Base-by-base conservation (phyloP, 768 basidiomycete genomes). In the Lepiota brunneoincarnata region DNA sequence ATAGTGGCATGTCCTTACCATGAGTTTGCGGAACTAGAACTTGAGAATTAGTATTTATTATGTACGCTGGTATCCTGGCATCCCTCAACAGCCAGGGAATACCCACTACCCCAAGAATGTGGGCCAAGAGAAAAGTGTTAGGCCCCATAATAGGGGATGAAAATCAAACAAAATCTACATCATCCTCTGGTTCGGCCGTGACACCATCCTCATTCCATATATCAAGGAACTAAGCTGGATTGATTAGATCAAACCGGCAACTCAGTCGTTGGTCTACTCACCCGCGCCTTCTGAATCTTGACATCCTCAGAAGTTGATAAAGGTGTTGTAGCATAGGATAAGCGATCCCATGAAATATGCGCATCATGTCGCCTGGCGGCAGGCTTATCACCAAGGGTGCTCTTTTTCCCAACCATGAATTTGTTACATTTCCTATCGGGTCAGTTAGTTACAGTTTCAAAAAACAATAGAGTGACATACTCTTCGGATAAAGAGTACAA, bases 401-500 rank as follows among this genome's bases (percentile, higher is more conserved):
- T 91, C 72, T 98, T 98, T 79, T 98, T 98, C 17, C 89, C 89
- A 4, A 85, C 69, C 3, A 85, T 79, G 64, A 90, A 97, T 69
- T 94, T 98, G 42, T 79, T 76, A 59, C 93, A 93, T 89, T 97
- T 98, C 40, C 94, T 97, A 54, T 18, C 51, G 28, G 23, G n/a
- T 20, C 23, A n/a, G 9, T 51, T 42, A 49, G 48, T 38, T 40
- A 5, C 58, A 48, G 1, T 20, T 14, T 15, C 28, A 14, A 24
- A 36, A 28, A 12, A 31, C 20, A 31, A n/a, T 21, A 28, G 21
- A 10, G 31, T 38, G 15, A 76, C 89, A 55, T 65, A 96, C 95
- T 97, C 94, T 74, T 98, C 95, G 1, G 91, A 88, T 36, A 98
- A 67, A 1, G 86, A 83, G 64, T 98, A 99, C 12, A 92, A 63